phyloP scores from a whole-genome alignment of 345 rosid genomes.

The Populus simonii region DNA sequence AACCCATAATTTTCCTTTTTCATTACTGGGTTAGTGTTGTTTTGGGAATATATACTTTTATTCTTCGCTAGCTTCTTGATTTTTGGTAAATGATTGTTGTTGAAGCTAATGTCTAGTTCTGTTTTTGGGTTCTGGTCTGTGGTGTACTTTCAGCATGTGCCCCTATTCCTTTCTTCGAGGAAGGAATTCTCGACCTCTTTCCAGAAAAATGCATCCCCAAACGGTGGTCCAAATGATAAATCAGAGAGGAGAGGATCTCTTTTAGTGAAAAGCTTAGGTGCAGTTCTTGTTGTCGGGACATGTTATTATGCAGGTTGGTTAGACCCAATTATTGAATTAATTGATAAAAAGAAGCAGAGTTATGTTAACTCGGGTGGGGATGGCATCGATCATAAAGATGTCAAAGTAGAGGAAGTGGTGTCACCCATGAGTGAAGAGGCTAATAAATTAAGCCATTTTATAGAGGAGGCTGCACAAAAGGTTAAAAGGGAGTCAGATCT shows the following conservation, averaged over 20 bases:
- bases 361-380: constrained; percentile 22
- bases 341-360: constrained; percentile 33
- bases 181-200: constrained; percentile 50
- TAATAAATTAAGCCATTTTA: constrained; percentile 16
- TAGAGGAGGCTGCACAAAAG: constrained; percentile 17
- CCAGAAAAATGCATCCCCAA: constrained; percentile 39
- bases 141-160: constrained; percentile 30
- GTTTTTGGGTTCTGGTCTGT: constrained; percentile 9
- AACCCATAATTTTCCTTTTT: background rate
- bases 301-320: constrained; percentile 62
- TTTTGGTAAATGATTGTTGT: background rate
- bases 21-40: background rate
- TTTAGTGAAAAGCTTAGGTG: constrained; percentile 47
- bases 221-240: constrained; percentile 41
- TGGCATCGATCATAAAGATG: constrained; percentile 24
- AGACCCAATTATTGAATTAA: constrained; percentile 46
- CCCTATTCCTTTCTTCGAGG: constrained; percentile 42
- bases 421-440: constrained; percentile 36
- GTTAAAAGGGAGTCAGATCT: constrained; percentile 14
- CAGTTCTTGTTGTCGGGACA: constrained; percentile 43
- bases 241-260: constrained; percentile 17
- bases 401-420: constrained; percentile 34
- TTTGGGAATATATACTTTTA: too few relatives aligned
- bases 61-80: background rate
- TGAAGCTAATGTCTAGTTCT: background rate